Evolutionary conservation across 768 basidiomycete species (phyloP), one percentile per base, ranked within the genome.

Genomic region (Suillus sp.): DNA sequence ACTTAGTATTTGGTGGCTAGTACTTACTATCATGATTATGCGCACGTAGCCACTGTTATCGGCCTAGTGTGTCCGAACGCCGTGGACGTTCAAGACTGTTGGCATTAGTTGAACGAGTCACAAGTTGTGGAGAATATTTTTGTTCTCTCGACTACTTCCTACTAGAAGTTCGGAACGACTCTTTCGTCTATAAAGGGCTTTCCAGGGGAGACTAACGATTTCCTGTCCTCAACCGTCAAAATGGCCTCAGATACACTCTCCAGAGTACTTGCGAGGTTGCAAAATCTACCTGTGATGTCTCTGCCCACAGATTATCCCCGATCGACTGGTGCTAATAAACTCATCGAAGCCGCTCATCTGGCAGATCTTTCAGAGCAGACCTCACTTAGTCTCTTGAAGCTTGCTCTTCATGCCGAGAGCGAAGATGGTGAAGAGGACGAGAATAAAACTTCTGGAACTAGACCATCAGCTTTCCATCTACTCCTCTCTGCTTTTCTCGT

Each of bases 221-320:
- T 47, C 42, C 27, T 54, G 16, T 32, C 45, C 30, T 25, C 47
- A 40, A 61, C 55, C n/a, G 38, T 7, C 27, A 48, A 70, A 59
- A 79, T 78, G 77, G 60, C 68, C 37, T 59, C 54, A 22, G 63
- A 72, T 63, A 60, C 65, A 4, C 80, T 91, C 16, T 75, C 78
- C 27, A 81, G 89, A 68, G 87, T 90, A 27, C 68, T 89, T 18
- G 75, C 81, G 27, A 81, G 91, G 67, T 80, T 99, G 25, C 88
- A 90, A 73, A 90, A 89, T 71, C 77, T 96, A 2, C 96, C 97
- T 1, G 89, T 91, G 4, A 89, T 99, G 67, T 93, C 93, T 8
- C 80, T 99, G 37, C 96, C 97, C 0, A 96, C 96, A 0, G 97
- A 99, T 76, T 99, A 97, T 74, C 96, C 96, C 3, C 81, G 96